Percentiles rank a stretch among this genome's conserved stretches.
Conservation (phyloP, 768 basidiomycete genomes). For the Leccinum disarticulatum region DNA sequence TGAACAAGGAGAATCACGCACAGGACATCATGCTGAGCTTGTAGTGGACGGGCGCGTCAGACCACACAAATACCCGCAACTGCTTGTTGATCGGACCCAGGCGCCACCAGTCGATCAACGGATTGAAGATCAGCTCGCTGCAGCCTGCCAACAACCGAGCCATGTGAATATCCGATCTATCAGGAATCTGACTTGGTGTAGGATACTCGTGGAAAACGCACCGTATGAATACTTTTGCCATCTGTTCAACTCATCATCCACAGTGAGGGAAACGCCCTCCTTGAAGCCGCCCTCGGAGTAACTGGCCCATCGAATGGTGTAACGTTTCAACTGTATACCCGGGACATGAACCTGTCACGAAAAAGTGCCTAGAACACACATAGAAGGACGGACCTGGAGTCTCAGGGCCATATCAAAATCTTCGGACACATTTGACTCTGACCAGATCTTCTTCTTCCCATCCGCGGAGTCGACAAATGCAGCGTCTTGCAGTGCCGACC, state of each 20-base stretch:
- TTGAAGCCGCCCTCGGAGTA: constrained; percentile 88
- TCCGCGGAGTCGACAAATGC: constrained; percentile 57
- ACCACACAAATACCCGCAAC: constrained; percentile 77
- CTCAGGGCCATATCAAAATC: constrained; percentile 69
- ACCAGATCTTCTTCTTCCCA: constrained; percentile 72
- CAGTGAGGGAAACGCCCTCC: constrained; percentile 91
- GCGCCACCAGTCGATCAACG: constrained; percentile 73
- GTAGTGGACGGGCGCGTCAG: constrained; percentile 74
- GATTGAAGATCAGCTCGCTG: constrained; percentile 78
- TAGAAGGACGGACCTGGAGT: constrained; percentile 39
- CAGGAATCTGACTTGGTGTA: constrained; percentile 35
- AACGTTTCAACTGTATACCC: constrained; percentile 19
- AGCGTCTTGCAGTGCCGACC: constrained; percentile 87
- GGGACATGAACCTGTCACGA: not conserved
- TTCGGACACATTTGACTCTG: constrained; percentile 64
- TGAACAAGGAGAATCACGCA: constrained; percentile 21
- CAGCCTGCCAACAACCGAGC: constrained; percentile 16
- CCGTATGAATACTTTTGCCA: constrained; percentile 92
- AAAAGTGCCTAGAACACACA: not conserved
- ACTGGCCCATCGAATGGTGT: constrained; percentile 61
- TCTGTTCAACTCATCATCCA: constrained; percentile 89
- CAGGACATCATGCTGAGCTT: constrained; percentile 65
- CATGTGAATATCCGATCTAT: constrained; percentile 33
- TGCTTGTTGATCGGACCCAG: constrained; percentile 84
- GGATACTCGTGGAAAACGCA: constrained; percentile 10